Evolutionary conservation across 345 rosid species (phyloP).

Genomic region (Lepidium sativum): DNA sequence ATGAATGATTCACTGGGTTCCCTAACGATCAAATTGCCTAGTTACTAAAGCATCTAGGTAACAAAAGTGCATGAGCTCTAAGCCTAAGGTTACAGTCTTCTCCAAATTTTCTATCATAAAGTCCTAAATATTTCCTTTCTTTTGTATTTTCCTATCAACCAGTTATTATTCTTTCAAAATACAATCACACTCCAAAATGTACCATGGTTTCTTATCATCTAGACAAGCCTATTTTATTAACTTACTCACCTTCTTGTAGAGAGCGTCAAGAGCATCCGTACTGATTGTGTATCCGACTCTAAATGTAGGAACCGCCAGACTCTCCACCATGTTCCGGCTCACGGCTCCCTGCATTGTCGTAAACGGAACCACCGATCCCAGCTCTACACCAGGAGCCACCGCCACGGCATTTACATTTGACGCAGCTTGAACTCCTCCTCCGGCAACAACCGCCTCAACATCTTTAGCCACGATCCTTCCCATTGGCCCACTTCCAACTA

Average conservation of each 20-base stretch:
- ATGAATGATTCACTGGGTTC: neutral
- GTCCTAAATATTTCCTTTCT: neutral
- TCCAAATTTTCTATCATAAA: neutral
- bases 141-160: neutral
- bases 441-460: conserved; percentile 54
- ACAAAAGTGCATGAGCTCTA: neutral
- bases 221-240: neutral
- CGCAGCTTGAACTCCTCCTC: conserved; percentile 1
- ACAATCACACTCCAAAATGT: neutral
- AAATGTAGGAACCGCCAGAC: conserved; percentile 75
- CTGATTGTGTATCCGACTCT: conserved; percentile 82
- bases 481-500: conserved; percentile 76
- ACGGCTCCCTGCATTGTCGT: conserved; percentile 89
- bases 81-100: neutral
- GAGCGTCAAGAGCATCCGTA: conserved; percentile 81
- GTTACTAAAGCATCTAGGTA: neutral
- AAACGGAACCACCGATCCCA: conserved; percentile 68
- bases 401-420: conserved; percentile 13
- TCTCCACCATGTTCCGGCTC: conserved; percentile 80
- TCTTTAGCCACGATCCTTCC: conserved; percentile 98
- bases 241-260: conserved; percentile 68
- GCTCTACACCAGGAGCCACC: conserved; percentile 27
- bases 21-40: neutral
- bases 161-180: neutral
- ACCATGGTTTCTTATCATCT: neutral